Conservation (phyloP, 768 basidiomycete species). For the Boletus eberwhitei region DNA sequence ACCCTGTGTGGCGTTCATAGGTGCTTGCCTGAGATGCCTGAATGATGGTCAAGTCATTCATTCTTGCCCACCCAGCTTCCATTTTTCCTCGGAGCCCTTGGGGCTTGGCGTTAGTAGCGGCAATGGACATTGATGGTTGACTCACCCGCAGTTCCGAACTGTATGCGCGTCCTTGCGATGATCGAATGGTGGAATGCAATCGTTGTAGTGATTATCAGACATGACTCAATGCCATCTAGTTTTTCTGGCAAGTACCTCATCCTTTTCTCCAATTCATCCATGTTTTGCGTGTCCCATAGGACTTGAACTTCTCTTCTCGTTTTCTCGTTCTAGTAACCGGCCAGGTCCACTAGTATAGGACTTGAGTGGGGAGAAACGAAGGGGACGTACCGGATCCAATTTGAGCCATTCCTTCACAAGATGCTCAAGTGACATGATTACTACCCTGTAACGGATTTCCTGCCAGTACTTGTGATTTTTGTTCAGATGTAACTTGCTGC, state of each 20-base stretch:
- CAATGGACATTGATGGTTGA: background rate
- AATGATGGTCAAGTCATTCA: constrained; percentile 84
- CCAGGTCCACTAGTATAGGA: background rate
- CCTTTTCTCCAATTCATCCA: constrained; percentile 37
- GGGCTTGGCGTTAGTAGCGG: background rate
- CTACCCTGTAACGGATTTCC: background rate
- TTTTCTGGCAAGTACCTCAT: constrained; percentile 34
- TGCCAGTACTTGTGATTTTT: background rate
- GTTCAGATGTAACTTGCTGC: background rate
- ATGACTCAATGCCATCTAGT: background rate
- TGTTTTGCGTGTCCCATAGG: constrained; percentile 30
- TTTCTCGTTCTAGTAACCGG: constrained; percentile 33
- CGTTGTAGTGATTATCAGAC: background rate
- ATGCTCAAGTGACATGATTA: constrained; percentile 30
- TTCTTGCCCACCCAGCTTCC: constrained; percentile 88
- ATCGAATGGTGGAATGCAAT: background rate
- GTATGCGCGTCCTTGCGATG: constrained; percentile 57
- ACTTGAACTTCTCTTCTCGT: constrained; percentile 36
- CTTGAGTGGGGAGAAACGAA: background rate
- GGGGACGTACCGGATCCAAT: constrained; percentile 40
- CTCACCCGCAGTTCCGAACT: constrained; percentile 85
- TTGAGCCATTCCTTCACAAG: constrained; percentile 52
- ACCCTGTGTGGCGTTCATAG: background rate
- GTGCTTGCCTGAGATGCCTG: constrained; percentile 71
- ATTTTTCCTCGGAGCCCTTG: constrained; percentile 75